Percentiles rank a stretch among this genome's conserved stretches.
Evolutionary conservation across 2,329 filamentous ascomycete species (phyloP).

Genomic region (Beauveria brongniartii): DNA sequence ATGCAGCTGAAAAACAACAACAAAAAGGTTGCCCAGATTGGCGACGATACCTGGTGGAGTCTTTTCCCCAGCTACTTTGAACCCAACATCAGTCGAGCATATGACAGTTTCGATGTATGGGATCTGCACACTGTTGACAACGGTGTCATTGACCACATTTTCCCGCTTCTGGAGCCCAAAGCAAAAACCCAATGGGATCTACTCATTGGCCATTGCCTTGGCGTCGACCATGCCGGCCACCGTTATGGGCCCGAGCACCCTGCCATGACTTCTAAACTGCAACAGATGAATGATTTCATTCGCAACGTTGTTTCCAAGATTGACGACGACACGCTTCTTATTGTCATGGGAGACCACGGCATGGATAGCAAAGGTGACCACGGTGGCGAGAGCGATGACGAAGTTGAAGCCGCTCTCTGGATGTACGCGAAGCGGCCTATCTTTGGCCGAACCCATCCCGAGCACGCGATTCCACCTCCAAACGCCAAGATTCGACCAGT

Average conservation of each 20-base stretch:
- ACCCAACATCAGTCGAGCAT: constrained; percentile 73
- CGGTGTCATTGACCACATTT: constrained; percentile 83
- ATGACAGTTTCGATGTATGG: constrained; percentile 98
- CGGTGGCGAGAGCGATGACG: constrained; percentile 95
- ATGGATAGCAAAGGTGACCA: constrained; percentile 98
- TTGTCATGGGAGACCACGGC: constrained; percentile 98
- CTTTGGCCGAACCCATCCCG: constrained; percentile 68
- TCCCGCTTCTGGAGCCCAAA: constrained; percentile 64
- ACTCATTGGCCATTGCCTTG: constrained; percentile 88
- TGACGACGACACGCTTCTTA: constrained; percentile 78
- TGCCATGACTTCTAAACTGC: constrained; percentile 83
- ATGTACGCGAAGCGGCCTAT: constrained; percentile 89
- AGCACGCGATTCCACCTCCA: constrained; percentile 48
- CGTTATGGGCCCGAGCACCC: constrained; percentile 88
- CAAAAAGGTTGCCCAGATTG: constrained; percentile 79
- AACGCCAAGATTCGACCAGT: constrained; percentile 70
- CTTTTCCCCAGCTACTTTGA: constrained; percentile 94
- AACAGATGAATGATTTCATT: constrained; percentile 82
- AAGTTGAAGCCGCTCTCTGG: constrained; percentile 91
- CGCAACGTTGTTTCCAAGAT: constrained; percentile 61
- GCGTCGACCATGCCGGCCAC: constrained; percentile 95
- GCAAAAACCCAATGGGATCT: constrained; percentile 76
- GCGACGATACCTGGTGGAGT: constrained; percentile 96
- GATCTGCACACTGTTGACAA: constrained; percentile 96
- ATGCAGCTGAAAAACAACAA: constrained; percentile 56